Conservation (phyloP, 345 rosid genomes). For the Pseudoturritis turrita region DNA sequence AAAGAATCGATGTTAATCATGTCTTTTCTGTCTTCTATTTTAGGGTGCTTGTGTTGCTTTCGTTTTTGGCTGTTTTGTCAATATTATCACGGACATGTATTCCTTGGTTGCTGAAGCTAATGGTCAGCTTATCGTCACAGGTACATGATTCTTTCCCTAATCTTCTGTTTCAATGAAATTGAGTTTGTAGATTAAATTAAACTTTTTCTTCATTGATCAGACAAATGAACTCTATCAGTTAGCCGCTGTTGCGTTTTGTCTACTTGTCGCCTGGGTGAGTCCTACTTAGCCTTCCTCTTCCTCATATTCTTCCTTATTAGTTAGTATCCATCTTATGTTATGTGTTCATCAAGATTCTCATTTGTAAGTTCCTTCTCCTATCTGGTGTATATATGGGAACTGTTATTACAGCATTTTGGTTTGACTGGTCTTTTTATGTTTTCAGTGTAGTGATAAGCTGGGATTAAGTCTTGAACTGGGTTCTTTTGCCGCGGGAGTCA, state of each 20-base stretch:
- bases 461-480: slow-evolving; percentile 95
- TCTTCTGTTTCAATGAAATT: slow-evolving; percentile 1
- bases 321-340: background rate
- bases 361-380: background rate
- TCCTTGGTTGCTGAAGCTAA: slow-evolving; percentile 79
- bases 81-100: slow-evolving; percentile 69
- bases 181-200: background rate
- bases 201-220: slow-evolving; percentile 34
- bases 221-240: slow-evolving; percentile 70
- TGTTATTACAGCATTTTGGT: too few species aligned
- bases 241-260: slow-evolving; percentile 81
- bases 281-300: slow-evolving; percentile 8
- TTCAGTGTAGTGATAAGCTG: slow-evolving; percentile 98
- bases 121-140: slow-evolving; percentile 86
- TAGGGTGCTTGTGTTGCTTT: slow-evolving; percentile 66
- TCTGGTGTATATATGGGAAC: background rate
- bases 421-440: slow-evolving; percentile 25
- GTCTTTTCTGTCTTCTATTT: background rate
- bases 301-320: background rate
- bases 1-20: background rate
- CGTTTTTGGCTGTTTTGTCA: slow-evolving; percentile 66
- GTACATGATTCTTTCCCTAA: slow-evolving; percentile 33
- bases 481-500: slow-evolving; percentile 97
- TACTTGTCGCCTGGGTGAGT: slow-evolving; percentile 78
- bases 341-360: background rate